Evolutionary conservation across 1,139 yeast genomes (phyloP), one percentile per base, ranked within the genome.

Genomic region (Suhomyces coccinellae): DNA sequence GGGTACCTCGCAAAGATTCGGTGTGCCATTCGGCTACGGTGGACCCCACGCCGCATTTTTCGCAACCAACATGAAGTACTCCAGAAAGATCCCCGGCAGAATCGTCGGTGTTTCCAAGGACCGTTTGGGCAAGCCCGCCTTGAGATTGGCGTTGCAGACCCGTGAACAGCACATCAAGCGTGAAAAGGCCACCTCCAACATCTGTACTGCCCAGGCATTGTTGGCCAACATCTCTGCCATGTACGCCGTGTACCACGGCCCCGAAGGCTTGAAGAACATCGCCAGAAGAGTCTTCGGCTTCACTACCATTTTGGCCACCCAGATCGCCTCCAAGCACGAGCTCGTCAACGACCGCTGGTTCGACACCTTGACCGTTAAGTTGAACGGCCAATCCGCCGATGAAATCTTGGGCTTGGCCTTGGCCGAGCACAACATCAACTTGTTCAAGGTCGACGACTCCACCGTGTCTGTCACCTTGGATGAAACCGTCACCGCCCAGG

Each of bases 31-130:
- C 70, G 99, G 98, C 12, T 93, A 84, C 61, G 99, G 99, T 61
- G 99, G 99, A 29, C 99, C 99, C 6, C 99, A 93, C 65, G 99
- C 99, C 43, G 99, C 97, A 0, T 93, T 89, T 71, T 91, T 93
- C 60, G 89, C 98, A 13, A 95, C 95, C 40, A 76, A 82, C 22
- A 79, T 82, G 50, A 78, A 82, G 51, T 79, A 87, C 59, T 87
- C 89, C 62, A 82, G 99, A 65, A 91, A 91, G 66, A 89, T 93
- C 65, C 99, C 99, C 4, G 99, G 99, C 37, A 82, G 99, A 71
- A 80, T 93, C 47, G 93, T 93, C 46, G 99, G 99, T 61, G 83
- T 88, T 44, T 83, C 96, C 40, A 89, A 88, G 65, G 99, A 93
- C 65, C 80, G 98, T 61, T 73, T 90, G 50, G 97, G 97, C 31